Conservation (phyloP, 768 basidiomycete species). For the Hericium erinaceus region DNA sequence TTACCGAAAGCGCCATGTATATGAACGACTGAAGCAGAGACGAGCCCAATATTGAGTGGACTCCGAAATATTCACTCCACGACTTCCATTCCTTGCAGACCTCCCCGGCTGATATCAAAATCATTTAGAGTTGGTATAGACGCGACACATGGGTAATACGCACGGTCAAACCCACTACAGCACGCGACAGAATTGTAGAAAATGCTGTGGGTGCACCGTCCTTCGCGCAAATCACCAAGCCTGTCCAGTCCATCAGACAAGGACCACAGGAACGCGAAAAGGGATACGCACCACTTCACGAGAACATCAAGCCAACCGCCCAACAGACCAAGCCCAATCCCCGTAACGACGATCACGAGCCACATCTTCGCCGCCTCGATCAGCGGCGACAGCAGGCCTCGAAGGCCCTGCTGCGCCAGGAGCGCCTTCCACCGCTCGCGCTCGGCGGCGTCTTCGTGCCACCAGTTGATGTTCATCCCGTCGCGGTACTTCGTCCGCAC, state of each 20-base stretch:
- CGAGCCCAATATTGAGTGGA: constrained; percentile 46
- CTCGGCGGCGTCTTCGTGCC: constrained; percentile 55
- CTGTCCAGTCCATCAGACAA: constrained; percentile 22
- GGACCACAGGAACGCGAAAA: neutral
- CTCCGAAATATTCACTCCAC: constrained; percentile 52
- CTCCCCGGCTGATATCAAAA: constrained; percentile 43
- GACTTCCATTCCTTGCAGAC: constrained; percentile 57
- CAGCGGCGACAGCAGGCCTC: constrained; percentile 45
- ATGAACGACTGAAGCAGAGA: constrained; percentile 57
- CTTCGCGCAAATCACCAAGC: constrained; percentile 63
- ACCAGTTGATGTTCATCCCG: constrained; percentile 60
- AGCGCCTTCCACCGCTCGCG: constrained; percentile 44
- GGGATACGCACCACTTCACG: constrained; percentile 49
- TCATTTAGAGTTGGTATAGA: constrained; percentile 1
- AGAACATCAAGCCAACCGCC: constrained; percentile 69
- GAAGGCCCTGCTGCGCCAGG: constrained; percentile 42
- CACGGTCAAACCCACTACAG: constrained; percentile 54
- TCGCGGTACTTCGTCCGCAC: constrained; percentile 34
- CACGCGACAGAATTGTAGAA: constrained; percentile 67
- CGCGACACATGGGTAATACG: constrained; percentile 16
- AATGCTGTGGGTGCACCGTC: constrained; percentile 57
- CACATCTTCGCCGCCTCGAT: constrained; percentile 52
- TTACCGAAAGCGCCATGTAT: constrained; percentile 56
- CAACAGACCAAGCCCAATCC: constrained; percentile 55
- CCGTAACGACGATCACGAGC: constrained; percentile 60